Evolutionary conservation across 1,139 yeast species (phyloP), one percentile per base, ranked within the genome.

Genomic region (Yamadazyma diospyri): DNA sequence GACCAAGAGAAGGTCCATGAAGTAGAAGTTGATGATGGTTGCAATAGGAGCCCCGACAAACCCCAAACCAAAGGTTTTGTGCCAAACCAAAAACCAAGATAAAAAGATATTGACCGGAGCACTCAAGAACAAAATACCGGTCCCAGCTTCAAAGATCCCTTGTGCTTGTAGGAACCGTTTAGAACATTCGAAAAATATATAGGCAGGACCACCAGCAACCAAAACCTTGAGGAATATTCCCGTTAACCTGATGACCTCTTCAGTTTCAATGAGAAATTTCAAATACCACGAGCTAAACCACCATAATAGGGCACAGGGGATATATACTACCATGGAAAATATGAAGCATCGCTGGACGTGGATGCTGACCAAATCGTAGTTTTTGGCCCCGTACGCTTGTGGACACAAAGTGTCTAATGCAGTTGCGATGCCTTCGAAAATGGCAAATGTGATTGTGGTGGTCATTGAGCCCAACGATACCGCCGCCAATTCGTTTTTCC

Each of bases 381-480:
- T 76, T 2, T 84, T 81, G 0, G 87, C 80, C 5, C 89, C 92
- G 50, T 78, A 81, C 0, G 88, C 87, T 50, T 81, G 88, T 0
- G 96, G 89, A 48, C 95, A 86, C 25, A 88, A 61, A 0, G 96
- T 87, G 50, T 88, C 97, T 35, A 88, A 64, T 15, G 94, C 78
- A 0, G 96, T 87, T 0, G 95, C 82, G 33, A 86, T 76, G 14
- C 96, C 97, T 58, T 85, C 95, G 53, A 86, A 83, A 2, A 87
- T 63, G 1, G 95, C 94, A 46, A 84, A 74, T 0, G 92, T 78
- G 33, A 88, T 85, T 23, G 92, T 84, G 1, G 92, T 78, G 1
- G 94, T 81, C 95, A 88, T 87, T 3, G 89, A 76, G 0, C 89
- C 95, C 42, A 88, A 64, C 0, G 95, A 84, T 2, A 86, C 95